Percentiles rank a stretch among this genome's conserved stretches.
Evolutionary conservation across 2,329 filamentous ascomycete species (phyloP).

Genomic region (Neopestalotiopsis sp.): DNA sequence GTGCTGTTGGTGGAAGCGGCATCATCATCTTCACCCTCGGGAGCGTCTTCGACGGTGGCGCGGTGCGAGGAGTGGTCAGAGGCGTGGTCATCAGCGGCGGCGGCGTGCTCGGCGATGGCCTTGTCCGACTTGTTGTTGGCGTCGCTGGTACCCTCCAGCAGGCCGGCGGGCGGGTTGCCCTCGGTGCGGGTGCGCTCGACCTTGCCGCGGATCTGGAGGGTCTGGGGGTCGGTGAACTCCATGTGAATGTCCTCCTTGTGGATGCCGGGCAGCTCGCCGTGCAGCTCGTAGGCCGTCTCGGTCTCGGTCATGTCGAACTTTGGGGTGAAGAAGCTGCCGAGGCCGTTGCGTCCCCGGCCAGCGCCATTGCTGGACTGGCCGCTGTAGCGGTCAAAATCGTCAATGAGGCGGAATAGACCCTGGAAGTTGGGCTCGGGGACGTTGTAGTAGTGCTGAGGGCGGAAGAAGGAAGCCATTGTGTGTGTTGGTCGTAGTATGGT

Average conservation of each 20-base stretch:
- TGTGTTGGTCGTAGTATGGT: conserved; percentile 21
- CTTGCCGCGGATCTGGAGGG: conserved; percentile 72
- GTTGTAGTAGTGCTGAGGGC: conserved; percentile 56
- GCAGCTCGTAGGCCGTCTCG: conserved; percentile 72
- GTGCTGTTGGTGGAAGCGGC: conserved; percentile 25
- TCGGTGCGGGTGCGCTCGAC: conserved; percentile 69
- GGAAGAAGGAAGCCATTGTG: conserved; percentile 65
- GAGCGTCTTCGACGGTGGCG: conserved; percentile 71
- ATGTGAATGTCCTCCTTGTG: conserved; percentile 76
- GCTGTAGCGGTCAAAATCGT: conserved; percentile 65
- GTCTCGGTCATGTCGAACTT: conserved; percentile 81
- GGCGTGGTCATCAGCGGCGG: conserved; percentile 19
- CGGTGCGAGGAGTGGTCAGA: conserved; percentile 47
- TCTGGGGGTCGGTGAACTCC: conserved; percentile 80
- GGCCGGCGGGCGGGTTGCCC: conserved; percentile 55
- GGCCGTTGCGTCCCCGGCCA: conserved; percentile 26
- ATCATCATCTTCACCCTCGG: conserved; percentile 36
- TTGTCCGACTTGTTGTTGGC: conserved; percentile 40
- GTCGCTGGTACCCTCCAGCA: conserved; percentile 44
- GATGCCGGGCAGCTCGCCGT: conserved; percentile 80
- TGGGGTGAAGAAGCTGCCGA: conserved; percentile 68
- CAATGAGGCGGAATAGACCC: conserved; percentile 68
- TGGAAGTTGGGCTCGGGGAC: conserved; percentile 55
- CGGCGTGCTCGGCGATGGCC: conserved; percentile 33
- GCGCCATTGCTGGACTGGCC: conserved; percentile 36